Evolutionary conservation across 768 basidiomycete species (phyloP), one percentile per base, ranked within the genome.

Genomic region (Thelephora aurantiotincta): DNA sequence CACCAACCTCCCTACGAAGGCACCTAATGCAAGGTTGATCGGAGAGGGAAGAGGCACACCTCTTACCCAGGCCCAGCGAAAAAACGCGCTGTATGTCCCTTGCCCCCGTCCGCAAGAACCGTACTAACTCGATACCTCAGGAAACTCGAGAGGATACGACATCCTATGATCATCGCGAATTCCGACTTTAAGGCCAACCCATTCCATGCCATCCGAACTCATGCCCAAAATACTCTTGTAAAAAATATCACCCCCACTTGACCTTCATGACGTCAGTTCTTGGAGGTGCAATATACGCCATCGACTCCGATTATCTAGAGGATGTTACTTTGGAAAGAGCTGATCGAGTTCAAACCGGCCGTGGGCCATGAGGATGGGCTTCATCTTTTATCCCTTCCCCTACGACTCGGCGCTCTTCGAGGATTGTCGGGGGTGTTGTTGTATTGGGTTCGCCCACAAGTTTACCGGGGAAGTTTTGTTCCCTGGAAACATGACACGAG

Each of bases 181-280:
- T 69, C 80, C 5, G 71, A 75, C 35, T 89, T 78, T 57, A 61
- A 74, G 9, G 63, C 72, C 30, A 81, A 80, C 56, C 87, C 87
- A 1, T 89, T 89, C 58, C 67, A 78, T 55, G 80, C 83, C 1
- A 83, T 89, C 54, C 79, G 84, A 5, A 80, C 72, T 3, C 87
- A 90, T 59, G 83, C 80, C 2, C 71, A 80, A 59, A 89, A 89
- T 57, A 86, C 87, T 0, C 67, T 88, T 11, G 51, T 86, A 33
- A 78, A 75, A 52, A 77, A 72, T 52, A 57, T 64, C 16, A 47
- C 50, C 2, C 57, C 57, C 11, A 43, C 50, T 33, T 74, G 62
- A 30, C 26, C 26, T 9, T 30, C 26, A 9, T 30, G 26, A 30
- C 26, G 9, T 30, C n/a, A n/a, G n/a, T n/a, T n/a, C n/a, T n/a